phyloP scores from a whole-genome alignment of 1,139 yeast genomes.

The Zhuliangozyma parablackwelliae region DNA sequence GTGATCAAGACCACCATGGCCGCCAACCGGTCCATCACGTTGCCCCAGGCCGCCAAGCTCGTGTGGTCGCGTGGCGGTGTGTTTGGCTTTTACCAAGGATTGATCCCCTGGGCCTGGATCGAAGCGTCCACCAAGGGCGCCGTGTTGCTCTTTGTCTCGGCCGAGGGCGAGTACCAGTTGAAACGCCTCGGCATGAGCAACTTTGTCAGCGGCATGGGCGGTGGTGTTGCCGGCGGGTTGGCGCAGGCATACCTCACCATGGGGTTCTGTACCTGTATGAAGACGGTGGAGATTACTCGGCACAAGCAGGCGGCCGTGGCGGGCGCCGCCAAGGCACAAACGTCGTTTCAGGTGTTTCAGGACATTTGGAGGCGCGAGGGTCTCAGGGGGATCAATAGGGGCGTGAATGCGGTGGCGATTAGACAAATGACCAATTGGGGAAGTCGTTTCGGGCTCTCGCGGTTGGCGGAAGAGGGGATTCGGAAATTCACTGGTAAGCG shows the following conservation, averaged over 20 bases:
- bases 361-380: conserved; percentile 85
- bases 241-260: conserved; percentile 95
- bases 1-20: conserved; percentile 98
- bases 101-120: conserved; percentile 99
- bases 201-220: conserved; percentile 85
- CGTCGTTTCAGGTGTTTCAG: conserved; percentile 80
- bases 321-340: conserved; percentile 57
- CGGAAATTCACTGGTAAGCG: conserved; percentile 59
- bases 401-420: conserved; percentile 98
- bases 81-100: conserved; percentile 90
- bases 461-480: conserved; percentile 86
- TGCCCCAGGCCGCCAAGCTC: conserved; percentile 63
- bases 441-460: conserved; percentile 86
- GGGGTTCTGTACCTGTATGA: conserved; percentile 98
- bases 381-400: conserved; percentile 89
- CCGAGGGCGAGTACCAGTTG: conserved; percentile 84
- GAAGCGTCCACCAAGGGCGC: conserved; percentile 99
- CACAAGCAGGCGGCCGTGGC: conserved; percentile 63
- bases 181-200: conserved; percentile 61
- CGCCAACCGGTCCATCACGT: conserved; percentile 74
- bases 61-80: conserved; percentile 95
- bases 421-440: conserved; percentile 99
- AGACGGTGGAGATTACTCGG: conserved; percentile 94
- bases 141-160: conserved; percentile 85
- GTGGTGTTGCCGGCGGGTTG: conserved; percentile 93